Conservation (phyloP, 2,329 filamentous ascomycete genomes). For the Fusarium ramigenum region DNA sequence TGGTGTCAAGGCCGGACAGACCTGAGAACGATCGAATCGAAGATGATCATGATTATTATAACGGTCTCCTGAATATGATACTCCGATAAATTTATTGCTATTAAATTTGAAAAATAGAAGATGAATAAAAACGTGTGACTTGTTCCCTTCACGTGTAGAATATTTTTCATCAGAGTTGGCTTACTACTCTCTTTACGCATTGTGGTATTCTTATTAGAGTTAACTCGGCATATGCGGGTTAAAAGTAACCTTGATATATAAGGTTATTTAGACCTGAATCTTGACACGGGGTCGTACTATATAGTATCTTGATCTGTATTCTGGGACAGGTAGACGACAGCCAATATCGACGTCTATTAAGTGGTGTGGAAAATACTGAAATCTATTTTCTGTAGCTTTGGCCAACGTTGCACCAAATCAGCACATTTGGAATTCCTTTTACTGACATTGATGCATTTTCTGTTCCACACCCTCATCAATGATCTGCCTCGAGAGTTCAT, state of each 20-base stretch:
- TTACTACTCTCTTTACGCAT: neutral
- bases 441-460: neutral
- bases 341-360: neutral
- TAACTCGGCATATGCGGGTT: neutral
- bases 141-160: neutral
- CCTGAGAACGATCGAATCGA: neutral
- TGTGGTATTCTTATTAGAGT: neutral
- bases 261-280: neutral
- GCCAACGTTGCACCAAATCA: neutral
- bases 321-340: neutral
- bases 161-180: neutral
- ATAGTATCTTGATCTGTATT: neutral
- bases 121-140: neutral
- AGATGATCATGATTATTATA: slow-evolving; percentile 4
- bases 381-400: neutral
- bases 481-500: neutral
- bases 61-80: slow-evolving; percentile 4
- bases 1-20: slow-evolving; percentile 24
- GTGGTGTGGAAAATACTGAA: neutral
- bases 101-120: neutral
- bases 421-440: neutral
- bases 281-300: neutral
- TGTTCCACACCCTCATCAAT: neutral
- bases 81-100: neutral
- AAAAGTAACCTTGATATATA: neutral